Evolutionary conservation across 495 filamentous ascomycete genomes (phyloP).

Genomic region (Neurospora terricola): DNA sequence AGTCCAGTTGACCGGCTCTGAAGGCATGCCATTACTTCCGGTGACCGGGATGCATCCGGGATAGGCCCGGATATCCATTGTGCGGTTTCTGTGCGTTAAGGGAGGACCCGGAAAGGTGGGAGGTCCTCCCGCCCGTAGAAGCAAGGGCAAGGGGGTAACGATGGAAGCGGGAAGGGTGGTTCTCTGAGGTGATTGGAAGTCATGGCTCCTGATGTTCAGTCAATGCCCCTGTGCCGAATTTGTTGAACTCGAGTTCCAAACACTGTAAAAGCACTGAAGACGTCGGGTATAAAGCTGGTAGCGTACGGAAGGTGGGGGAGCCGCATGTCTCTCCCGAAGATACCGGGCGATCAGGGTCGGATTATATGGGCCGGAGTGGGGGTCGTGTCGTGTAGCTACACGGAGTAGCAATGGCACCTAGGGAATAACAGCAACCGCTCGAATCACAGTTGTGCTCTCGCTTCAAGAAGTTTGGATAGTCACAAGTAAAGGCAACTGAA

Average conservation of each 20-base stretch:
- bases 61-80: background rate
- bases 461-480: background rate
- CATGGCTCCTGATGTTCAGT: background rate
- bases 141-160: background rate
- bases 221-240: background rate
- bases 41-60: background rate
- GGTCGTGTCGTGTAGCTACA: background rate
- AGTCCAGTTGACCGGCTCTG: background rate
- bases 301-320: slow-evolving; percentile 3
- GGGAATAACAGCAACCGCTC: background rate
- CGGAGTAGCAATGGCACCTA: background rate
- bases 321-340: background rate
- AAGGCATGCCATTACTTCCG: background rate
- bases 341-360: background rate
- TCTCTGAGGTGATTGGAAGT: background rate
- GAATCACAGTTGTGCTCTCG: background rate
- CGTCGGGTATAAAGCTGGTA: background rate
- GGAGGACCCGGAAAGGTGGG: background rate
- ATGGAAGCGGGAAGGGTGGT: background rate
- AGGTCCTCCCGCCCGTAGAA: background rate
- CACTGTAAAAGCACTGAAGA: background rate
- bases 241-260: background rate
- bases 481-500: background rate
- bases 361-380: background rate
- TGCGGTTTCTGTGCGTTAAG: background rate